Evolutionary conservation across 2,329 filamentous ascomycete genomes (phyloP), one percentile per base, ranked within the genome.

Genomic region (Tolypocladium guangdongense): DNA sequence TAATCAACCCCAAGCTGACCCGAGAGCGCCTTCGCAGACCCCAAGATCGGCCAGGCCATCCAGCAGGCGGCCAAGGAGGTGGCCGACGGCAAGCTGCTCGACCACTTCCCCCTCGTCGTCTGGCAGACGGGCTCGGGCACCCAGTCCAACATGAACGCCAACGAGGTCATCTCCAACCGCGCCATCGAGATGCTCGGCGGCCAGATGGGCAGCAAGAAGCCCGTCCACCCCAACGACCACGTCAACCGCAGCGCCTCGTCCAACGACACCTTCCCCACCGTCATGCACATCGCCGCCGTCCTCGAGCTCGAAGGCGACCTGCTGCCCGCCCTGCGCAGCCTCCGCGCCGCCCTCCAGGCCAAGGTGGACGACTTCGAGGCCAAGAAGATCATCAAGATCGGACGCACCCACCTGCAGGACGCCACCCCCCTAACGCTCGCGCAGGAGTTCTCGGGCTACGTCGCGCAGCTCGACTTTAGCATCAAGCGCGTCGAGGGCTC

Each of bases 131-230:
- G 93, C 59, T 97, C 93, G 50, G 93, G 93, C 68, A 97, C 93
- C 33, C 93, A 97, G 79, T 96, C 91, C 72, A 97, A 96, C 83
- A 97, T 97, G 93, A 99, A 99, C 77, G 91, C 92, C 70, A 99
- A 99, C 78, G 93, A 99, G 73, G 93, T 99, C 73, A 97, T 99
- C 73, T 96, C 92, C 60, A 99, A 97, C 82, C 89, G 93, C 61
- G 93, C 93, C 60, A 97, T 97, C 72, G 92, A 97, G 78, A 95
- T 97, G 59, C 81, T 97, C 52, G 93, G 93, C 63, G 93, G 93
- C 64, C 81, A 80, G 60, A 96, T 90, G 88, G 93, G 93, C 63
- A 86, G 78, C 82, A 97, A 97, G 86, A 96, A 95, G 79, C 93
- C 93, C 32, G 93, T 99, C 59, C 93, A 99, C 77, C 93, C 93